Percentiles rank a stretch among this genome's conserved stretches.
Conservation (phyloP, 768 basidiomycete genomes). For the Psilocybe tampanensis region DNA sequence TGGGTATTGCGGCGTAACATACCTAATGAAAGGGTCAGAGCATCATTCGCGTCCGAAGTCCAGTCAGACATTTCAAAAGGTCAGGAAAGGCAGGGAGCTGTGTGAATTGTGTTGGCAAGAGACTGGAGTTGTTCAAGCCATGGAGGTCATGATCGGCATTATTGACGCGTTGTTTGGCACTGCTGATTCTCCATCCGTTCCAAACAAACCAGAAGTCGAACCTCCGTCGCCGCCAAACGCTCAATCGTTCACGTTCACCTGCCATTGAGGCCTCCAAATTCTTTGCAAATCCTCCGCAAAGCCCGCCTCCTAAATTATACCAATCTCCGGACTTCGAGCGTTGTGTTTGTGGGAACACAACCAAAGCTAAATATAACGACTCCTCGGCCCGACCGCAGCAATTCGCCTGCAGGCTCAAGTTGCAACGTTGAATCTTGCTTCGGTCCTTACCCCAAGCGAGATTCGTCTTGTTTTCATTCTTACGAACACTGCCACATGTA, state of each 20-base stretch:
- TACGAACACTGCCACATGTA: neutral
- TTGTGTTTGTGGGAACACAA: neutral
- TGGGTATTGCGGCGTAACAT: neutral
- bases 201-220: neutral
- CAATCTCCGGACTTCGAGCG: neutral
- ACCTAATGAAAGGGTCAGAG: slow-evolving; percentile 78
- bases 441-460: no score
- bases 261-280: no score
- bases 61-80: slow-evolving; percentile 55
- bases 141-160: slow-evolving; percentile 10
- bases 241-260: no score
- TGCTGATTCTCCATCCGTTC: neutral
- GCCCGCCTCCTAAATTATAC: no score
- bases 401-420: neutral
- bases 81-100: neutral
- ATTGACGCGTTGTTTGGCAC: slow-evolving; percentile 39
- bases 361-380: neutral
- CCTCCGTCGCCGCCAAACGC: no score
- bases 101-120: neutral
- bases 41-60: slow-evolving; percentile 81
- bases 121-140: neutral
- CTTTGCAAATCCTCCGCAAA: no score
- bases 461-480: no score
- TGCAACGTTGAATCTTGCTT: no score
- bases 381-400: neutral